phyloP scores from a whole-genome alignment of 1,284 basidiomycete genomes.

The Mycena sp. region DNA sequence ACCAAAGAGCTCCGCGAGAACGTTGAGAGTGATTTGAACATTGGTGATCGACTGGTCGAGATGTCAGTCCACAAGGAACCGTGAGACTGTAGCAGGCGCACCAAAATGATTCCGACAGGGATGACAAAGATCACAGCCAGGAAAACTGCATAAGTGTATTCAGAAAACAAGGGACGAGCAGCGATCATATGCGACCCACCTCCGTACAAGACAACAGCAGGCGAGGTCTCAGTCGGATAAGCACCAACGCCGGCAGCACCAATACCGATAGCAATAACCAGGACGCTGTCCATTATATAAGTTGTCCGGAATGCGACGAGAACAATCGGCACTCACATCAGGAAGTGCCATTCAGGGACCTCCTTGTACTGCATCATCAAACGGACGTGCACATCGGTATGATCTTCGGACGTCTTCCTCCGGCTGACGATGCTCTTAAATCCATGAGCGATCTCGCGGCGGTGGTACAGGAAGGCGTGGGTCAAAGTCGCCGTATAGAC shows the following conservation, averaged over 20 bases:
- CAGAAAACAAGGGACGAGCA: background rate
- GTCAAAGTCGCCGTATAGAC: conserved; percentile 40
- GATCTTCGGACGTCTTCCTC: conserved; percentile 28
- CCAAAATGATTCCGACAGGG: conserved; percentile 52
- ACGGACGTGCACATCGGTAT: conserved; percentile 43
- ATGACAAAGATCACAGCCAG: conserved; percentile 46
- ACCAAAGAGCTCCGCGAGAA: conserved; percentile 49
- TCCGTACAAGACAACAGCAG: conserved; percentile 41
- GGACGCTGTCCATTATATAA: conserved; percentile 25
- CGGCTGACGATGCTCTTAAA: conserved; percentile 40
- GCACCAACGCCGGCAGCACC: conserved; percentile 35
- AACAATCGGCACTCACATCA: conserved; percentile 11
- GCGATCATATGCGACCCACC: conserved; percentile 4
- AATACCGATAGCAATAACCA: conserved; percentile 36
- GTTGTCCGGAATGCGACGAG: background rate
- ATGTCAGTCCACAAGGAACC: background rate
- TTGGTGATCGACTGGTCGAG: conserved; percentile 42
- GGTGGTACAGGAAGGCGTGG: conserved; percentile 50
- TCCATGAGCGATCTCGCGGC: conserved; percentile 46
- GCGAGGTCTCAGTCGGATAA: conserved; percentile 42
- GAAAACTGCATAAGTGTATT: conserved; percentile 25
- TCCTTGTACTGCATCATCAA: conserved; percentile 42
- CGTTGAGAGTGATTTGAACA: conserved; percentile 47
- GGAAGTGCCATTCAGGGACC: conserved; percentile 45
- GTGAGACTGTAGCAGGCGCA: conserved; percentile 14